Evolutionary conservation across 306 rosid genomes (phyloP), one percentile per base, ranked within the genome.

Genomic region (Trichosanthes truncata): DNA sequence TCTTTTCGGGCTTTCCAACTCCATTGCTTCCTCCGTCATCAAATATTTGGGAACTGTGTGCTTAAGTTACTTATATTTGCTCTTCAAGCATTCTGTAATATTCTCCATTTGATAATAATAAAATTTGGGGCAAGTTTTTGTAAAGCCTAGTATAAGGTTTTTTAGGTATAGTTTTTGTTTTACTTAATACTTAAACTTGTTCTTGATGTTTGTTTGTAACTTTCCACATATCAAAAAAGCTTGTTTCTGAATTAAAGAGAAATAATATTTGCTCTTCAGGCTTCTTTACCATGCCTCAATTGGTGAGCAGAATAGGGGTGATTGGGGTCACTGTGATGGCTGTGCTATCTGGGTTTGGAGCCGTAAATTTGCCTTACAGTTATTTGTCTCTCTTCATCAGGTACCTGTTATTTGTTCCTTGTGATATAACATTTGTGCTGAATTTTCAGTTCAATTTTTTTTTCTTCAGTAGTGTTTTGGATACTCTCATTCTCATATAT

Each of bases 311-410:
- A 62, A 95, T 95, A 84, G 99, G 97, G 9, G 97, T 95, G 20
- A 90, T 95, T 52, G 99, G 99, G 59, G 99, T 95, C 53, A 95
- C 99, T 49, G 88, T 95, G 84, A 95, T 95, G 97, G 93, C 98
- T 57, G 97, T 95, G 63, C 83, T 95, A 43, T 93, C 97, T 76
- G 98, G 99, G 57, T 95, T 95, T 81, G 99, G 99, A 72, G 97
- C 97, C 67, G 97, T 95, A 41, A 95, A 95, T 87, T 84, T 95
- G 84, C 99, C 97, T 3, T 95, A 90, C 85, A 91, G 94, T 87
- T 95, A 91, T 79, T 81, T 95, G 72, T 95, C 99, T 31, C 97
- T 95, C 82, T 95, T 95, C 87, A 93, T 95, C 79, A 84, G 96
- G 95, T 90, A 79, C 61, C 53, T 35, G 31, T 36, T 36, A 36